Conservation (phyloP, 257 asterid species). For the Lavandula angustifolia region DNA sequence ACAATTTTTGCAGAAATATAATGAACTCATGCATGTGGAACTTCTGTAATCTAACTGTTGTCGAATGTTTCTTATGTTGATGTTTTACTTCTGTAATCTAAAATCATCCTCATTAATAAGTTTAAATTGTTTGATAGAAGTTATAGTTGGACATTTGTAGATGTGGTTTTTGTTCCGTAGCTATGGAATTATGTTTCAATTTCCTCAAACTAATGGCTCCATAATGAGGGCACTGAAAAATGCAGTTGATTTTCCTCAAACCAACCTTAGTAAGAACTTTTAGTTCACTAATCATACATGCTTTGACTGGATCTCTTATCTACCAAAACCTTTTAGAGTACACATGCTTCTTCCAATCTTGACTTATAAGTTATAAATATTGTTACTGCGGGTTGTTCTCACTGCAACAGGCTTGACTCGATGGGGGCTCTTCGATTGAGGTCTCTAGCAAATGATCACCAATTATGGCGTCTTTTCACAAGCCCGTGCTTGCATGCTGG, state of each 20-base stretch:
- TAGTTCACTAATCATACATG: not conserved
- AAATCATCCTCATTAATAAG: not conserved
- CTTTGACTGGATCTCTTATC: not conserved
- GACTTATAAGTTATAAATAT: not conserved
- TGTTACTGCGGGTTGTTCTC: not conserved
- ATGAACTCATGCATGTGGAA: too few species aligned
- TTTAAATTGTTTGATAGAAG: not conserved
- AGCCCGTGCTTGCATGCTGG: slow-evolving; percentile 88
- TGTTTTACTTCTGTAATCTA: not conserved
- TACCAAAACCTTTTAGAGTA: not conserved
- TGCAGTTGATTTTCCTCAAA: not conserved
- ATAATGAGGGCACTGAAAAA: not conserved
- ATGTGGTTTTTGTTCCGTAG: not conserved
- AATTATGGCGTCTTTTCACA: slow-evolving; percentile 73
- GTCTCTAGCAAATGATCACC: slow-evolving; percentile 50
- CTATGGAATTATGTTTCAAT: not conserved
- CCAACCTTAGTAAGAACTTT: not conserved
- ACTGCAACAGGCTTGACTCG: slow-evolving; percentile 54
- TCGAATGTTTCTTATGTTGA: too few species aligned
- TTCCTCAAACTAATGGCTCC: not conserved
- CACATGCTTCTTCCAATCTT: not conserved
- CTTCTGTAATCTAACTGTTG: too few species aligned
- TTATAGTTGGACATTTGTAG: not conserved
- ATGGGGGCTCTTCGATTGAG: slow-evolving; percentile 75
- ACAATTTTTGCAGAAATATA: not conserved